Conservation (phyloP, 1,284 basidiomycete genomes). For the Stereum hirsutum region DNA sequence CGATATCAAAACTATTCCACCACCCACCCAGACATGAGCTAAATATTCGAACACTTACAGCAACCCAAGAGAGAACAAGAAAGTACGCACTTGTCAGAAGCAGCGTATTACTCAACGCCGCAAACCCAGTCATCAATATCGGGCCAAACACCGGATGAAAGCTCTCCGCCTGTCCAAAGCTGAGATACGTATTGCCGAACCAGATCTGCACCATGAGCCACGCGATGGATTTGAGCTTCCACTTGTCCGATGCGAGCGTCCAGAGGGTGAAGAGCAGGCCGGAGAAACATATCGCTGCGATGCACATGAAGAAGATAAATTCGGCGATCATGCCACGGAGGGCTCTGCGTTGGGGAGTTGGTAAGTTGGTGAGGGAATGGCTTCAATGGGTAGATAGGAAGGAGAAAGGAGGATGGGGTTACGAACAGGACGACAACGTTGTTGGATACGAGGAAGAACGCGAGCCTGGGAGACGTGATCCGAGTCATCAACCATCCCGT, state of each 20-base stretch:
- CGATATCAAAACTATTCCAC: constrained; percentile 68
- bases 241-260: constrained; percentile 31
- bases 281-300: constrained; percentile 80
- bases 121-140: constrained; percentile 79
- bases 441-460: constrained; percentile 80
- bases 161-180: constrained; percentile 57
- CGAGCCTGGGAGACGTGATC: constrained; percentile 36
- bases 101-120: constrained; percentile 74
- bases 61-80: background rate
- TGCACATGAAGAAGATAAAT: constrained; percentile 78
- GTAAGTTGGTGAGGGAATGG: background rate
- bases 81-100: constrained; percentile 60
- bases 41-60: background rate
- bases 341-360: constrained; percentile 19
- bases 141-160: constrained; percentile 85
- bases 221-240: constrained; percentile 63
- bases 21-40: background rate
- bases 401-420: background rate
- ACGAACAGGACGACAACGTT: constrained; percentile 76
- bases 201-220: constrained; percentile 81
- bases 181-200: constrained; percentile 75
- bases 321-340: constrained; percentile 70
- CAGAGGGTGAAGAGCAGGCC: constrained; percentile 69
- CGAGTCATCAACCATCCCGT: too few species aligned
- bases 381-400: background rate